These are phyloP conservation scores for Rubia peregrina DNA, from an alignment of 305 asterid genomes.

Conservation along the genomic window DNA sequence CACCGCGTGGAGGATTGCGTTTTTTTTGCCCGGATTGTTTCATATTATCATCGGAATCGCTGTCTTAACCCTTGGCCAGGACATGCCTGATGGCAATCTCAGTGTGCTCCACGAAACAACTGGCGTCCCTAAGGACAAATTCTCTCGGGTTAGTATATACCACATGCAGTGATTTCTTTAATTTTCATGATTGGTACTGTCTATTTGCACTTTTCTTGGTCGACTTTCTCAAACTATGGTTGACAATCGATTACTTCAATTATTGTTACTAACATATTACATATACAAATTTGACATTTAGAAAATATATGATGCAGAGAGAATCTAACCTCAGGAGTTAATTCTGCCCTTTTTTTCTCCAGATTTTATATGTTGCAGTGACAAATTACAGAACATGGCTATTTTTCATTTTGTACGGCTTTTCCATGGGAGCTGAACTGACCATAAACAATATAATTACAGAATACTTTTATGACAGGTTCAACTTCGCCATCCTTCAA, in stretches of 20 bases:
- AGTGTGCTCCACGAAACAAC: conserved; percentile 42
- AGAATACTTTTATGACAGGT: conserved; percentile 35
- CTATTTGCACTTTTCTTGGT: too few relatives aligned
- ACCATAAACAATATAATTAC: conserved; percentile 30
- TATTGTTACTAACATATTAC: too few relatives aligned
- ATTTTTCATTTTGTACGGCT: conserved; percentile 28
- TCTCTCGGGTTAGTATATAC: conserved; percentile 30
- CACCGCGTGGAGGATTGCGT: conserved; percentile 59
- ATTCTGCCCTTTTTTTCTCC: neutral
- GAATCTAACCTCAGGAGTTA: too few relatives aligned
- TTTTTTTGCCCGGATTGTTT: conserved; percentile 47
- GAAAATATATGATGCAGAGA: too few relatives aligned
- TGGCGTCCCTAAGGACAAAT: conserved; percentile 32
- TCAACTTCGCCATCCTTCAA: neutral
- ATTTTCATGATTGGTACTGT: neutral
- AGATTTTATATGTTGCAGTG: conserved; percentile 26
- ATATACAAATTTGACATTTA: too few relatives aligned
- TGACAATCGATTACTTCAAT: too few relatives aligned
- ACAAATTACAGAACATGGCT: conserved; percentile 37
- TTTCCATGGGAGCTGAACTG: conserved; percentile 33
- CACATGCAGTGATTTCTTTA: neutral
- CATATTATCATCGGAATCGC: conserved; percentile 41
- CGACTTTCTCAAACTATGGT: too few relatives aligned
- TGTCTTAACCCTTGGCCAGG: conserved; percentile 45
- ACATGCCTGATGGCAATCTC: conserved; percentile 56